phyloP scores from a whole-genome alignment of 2,329 filamentous ascomycete species.

The Pseudogymnoascus destructans region DNA sequence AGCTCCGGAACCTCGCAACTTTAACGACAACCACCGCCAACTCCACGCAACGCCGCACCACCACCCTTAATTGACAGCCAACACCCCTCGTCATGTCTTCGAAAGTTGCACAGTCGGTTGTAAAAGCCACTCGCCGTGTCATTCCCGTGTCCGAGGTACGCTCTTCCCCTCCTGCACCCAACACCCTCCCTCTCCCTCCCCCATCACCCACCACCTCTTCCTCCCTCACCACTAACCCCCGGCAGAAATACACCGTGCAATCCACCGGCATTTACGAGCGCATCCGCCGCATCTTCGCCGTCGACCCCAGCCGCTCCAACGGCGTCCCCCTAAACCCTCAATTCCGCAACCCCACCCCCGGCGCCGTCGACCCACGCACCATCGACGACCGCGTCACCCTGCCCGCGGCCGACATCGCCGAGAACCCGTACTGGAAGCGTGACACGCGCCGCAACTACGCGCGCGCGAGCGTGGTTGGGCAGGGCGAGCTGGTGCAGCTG shows the following conservation, averaged over 20 bases:
- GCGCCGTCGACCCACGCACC: slow-evolving; percentile 50
- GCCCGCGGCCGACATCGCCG: slow-evolving; percentile 76
- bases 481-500: slow-evolving; percentile 75
- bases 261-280: slow-evolving; percentile 79
- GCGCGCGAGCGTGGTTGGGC: slow-evolving; percentile 62
- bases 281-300: slow-evolving; percentile 62
- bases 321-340: slow-evolving; percentile 87
- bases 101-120: slow-evolving; percentile 40
- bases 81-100: slow-evolving; percentile 32
- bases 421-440: slow-evolving; percentile 95
- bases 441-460: slow-evolving; percentile 77
- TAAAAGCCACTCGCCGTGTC: slow-evolving; percentile 41
- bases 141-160: slow-evolving; percentile 47
- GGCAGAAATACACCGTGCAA: slow-evolving; percentile 89
- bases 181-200: slow-evolving; percentile 15
- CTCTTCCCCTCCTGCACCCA: slow-evolving; percentile 16
- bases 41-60: neutral
- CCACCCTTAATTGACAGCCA: neutral
- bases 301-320: slow-evolving; percentile 80
- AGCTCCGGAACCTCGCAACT: slow-evolving; percentile 1
- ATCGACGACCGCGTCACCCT: slow-evolving; percentile 76
- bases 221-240: slow-evolving; percentile 18
- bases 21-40: neutral
- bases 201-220: slow-evolving; percentile 11
- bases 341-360: slow-evolving; percentile 78